Evolutionary conservation across 2,329 filamentous ascomycete species (phyloP).

Genomic region (Curvularia sp.): DNA sequence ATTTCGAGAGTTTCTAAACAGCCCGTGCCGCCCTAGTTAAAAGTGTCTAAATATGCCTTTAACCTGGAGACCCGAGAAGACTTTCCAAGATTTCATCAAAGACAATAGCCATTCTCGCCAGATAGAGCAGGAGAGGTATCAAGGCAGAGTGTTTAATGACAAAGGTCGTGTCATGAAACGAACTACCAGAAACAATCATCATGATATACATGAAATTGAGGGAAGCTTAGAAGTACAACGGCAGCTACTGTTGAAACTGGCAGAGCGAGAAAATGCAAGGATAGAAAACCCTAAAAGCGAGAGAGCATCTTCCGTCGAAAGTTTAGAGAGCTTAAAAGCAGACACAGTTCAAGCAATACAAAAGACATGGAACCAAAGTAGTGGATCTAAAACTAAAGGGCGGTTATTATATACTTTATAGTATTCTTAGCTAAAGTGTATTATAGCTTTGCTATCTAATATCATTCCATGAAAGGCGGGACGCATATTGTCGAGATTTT

Average conservation of each 20-base stretch:
- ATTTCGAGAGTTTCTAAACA: constrained; percentile 5
- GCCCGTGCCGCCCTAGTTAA: constrained; percentile 2
- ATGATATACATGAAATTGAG: constrained; percentile 16
- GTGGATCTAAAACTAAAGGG: constrained; percentile 1
- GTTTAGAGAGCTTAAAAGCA: constrained; percentile 9
- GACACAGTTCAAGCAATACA: constrained; percentile 16
- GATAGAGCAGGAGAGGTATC: constrained; percentile 12
- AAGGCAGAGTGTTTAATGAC: too few species aligned
- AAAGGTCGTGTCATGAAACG: constrained; percentile 2
- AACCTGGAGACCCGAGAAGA: constrained; percentile 9
- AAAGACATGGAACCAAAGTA: constrained; percentile 16
- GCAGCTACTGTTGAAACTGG: constrained; percentile 22
- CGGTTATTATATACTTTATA: constrained; percentile 2
- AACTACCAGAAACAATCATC: constrained; percentile 7
- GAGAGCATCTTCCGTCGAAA: constrained; percentile 4
- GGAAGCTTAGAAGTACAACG: constrained; percentile 20
- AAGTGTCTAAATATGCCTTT: constrained; percentile 22
- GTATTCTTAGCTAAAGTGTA: constrained; percentile 13
- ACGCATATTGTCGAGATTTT: too few species aligned
- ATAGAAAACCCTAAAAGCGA: constrained; percentile 10
- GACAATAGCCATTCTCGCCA: constrained; percentile 13
- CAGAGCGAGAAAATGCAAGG: constrained; percentile 19
- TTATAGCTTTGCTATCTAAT: constrained; percentile 10
- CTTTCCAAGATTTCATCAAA: constrained; percentile 14
- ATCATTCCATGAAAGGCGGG: background rate